Base-by-base conservation (phyloP, 129 eudicot genomes). In the Tagetes erecta region DNA sequence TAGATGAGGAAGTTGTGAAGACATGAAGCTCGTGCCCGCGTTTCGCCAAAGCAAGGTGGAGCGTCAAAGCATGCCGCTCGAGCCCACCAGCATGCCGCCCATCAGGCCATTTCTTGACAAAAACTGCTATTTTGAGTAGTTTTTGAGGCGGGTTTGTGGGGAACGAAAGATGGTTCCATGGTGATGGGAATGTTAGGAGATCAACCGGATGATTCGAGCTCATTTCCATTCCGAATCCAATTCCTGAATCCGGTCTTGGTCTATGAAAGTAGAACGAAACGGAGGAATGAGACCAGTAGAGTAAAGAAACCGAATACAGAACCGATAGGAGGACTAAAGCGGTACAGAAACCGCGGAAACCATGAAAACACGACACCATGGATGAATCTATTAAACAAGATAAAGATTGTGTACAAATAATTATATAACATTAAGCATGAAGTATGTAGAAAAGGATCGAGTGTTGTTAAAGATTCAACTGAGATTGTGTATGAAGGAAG, bases 51-150 rank as follows among this genome's bases (percentile, higher is more conserved):
- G 84, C 83, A 5, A 79, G 88, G 79, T 90, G 89, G 37, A 90
- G 91, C 0, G 96, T 90, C 59, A 82, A 30, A 14, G 93, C 96
- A 5, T 90, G 96, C 27, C 91, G 86, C 74, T 90, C 93, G 0
- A 90, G 87, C 57, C 93, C 96, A 4, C 96, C 96, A 7, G 91
- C 87, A 12, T 75, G 96, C 46, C 34, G 20, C 36, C 78, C 68
- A 46, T 53, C 72, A 1, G 96, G 86, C 96, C 93, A 90, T 78
- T 85, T 90, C 89, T 87, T 87, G 80, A 90, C 93, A 57, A 90
- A 90, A 33, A 90, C 86, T 27, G 96, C 96, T 0, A 90, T 82
- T 56, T 90, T 90, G 67, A 90, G 94, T 62, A 83, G 76, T 51
- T 73, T 71, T 12, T 65, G 81, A 27, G 96, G 89, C 33, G 89